phyloP scores from a whole-genome alignment of 2,329 filamentous ascomycete species.

The Cadophora gregata region DNA sequence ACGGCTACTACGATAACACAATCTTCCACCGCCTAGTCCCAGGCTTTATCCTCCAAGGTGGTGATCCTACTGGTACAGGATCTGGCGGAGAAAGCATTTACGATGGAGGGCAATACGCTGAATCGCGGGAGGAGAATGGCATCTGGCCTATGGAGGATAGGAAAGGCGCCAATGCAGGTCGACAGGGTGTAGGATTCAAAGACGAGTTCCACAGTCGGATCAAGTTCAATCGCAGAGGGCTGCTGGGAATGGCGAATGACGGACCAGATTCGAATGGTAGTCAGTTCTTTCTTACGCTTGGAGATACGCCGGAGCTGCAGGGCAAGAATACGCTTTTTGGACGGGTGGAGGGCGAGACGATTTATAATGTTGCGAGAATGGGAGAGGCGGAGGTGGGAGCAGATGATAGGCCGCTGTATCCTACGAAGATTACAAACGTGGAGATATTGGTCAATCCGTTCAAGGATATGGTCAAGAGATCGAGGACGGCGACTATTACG shows the following conservation, averaged over 20 bases:
- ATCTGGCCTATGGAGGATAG: constrained; percentile 66
- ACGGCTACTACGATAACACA: constrained; percentile 93
- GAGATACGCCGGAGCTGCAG: constrained; percentile 81
- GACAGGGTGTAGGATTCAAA: constrained; percentile 65
- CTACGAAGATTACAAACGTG: constrained; percentile 75
- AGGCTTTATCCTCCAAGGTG: constrained; percentile 92
- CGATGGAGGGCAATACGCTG: constrained; percentile 75
- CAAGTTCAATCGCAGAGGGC: constrained; percentile 88
- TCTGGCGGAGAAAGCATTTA: constrained; percentile 92
- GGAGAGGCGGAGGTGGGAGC: constrained; percentile 85
- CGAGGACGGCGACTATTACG: constrained; percentile 57
- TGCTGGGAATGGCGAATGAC: constrained; percentile 96
- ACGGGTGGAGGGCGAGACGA: constrained; percentile 88
- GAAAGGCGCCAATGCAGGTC: constrained; percentile 64
- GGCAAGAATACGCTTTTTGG: constrained; percentile 95
- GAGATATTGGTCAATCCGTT: constrained; percentile 86
- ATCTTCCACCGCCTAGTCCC: constrained; percentile 93
- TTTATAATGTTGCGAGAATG: constrained; percentile 95
- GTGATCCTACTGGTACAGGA: constrained; percentile 91
- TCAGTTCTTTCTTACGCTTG: constrained; percentile 96
- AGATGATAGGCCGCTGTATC: constrained; percentile 84
- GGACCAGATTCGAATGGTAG: constrained; percentile 84
- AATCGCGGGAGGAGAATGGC: constrained; percentile 45
- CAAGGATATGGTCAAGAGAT: constrained; percentile 76
- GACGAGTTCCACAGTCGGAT: constrained; percentile 93